Conservation (phyloP, 2,329 filamentous ascomycete genomes). For the Triangularia setosa region DNA sequence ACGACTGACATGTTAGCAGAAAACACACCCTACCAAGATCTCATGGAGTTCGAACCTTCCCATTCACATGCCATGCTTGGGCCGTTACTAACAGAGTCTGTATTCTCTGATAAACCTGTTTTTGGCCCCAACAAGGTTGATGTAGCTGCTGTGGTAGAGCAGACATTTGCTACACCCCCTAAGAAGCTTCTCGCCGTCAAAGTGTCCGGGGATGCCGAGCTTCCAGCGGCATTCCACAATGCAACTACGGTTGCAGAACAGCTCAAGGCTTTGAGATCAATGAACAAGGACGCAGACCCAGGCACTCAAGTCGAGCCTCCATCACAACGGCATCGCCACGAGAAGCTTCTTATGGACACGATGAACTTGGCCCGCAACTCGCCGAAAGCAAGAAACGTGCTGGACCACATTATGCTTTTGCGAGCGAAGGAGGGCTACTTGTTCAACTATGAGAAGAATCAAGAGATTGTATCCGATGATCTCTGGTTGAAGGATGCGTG, state of each 20-base stretch:
- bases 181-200: constrained; percentile 35
- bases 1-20: constrained; percentile 31
- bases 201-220: constrained; percentile 31
- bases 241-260: constrained; percentile 46
- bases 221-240: constrained; percentile 41
- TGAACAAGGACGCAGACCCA: constrained; percentile 8
- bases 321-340: constrained; percentile 56
- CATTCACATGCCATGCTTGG: constrained; percentile 52
- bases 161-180: constrained; percentile 35
- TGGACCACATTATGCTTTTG: constrained; percentile 57
- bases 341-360: constrained; percentile 47
- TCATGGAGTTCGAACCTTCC: constrained; percentile 56
- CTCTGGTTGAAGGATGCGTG: constrained; percentile 75
- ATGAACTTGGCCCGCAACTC: constrained; percentile 45
- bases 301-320: constrained; percentile 28
- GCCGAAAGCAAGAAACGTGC: constrained; percentile 46
- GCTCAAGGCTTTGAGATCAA: constrained; percentile 43
- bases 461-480: constrained; percentile 64
- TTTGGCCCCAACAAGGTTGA: constrained; percentile 52
- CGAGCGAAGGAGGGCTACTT: constrained; percentile 60
- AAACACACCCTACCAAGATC: constrained; percentile 47
- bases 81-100: constrained; percentile 51
- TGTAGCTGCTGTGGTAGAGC: constrained; percentile 40
- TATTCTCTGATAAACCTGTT: constrained; percentile 50
- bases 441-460: constrained; percentile 63